phyloP scores from a whole-genome alignment of 2,329 filamentous ascomycete species.

The Cladosporium halotolerans region DNA sequence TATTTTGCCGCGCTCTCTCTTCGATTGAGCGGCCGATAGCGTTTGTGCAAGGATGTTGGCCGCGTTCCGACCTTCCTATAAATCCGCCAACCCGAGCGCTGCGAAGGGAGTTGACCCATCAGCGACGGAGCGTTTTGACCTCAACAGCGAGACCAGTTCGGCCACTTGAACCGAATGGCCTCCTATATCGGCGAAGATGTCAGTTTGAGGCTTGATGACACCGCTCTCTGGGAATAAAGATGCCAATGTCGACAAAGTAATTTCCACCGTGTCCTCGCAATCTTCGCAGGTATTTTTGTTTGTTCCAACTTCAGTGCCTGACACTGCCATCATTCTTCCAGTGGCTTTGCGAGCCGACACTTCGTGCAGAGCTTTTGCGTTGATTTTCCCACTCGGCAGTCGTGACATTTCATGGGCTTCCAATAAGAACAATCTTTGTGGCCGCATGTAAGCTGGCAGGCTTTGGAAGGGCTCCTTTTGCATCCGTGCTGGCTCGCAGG shows the following conservation, averaged over 20 bases:
- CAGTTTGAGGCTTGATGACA: conserved; percentile 39
- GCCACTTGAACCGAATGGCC: conserved; percentile 68
- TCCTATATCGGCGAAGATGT: conserved; percentile 68
- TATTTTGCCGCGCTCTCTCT: no score
- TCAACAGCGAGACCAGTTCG: conserved; percentile 19
- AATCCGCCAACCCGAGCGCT: conserved; percentile 22
- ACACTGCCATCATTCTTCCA: conserved; percentile 2
- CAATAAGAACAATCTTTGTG: conserved; percentile 20
- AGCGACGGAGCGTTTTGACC: conserved; percentile 9
- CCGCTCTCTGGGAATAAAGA: conserved; percentile 40
- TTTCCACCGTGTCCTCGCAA: conserved; percentile 10
- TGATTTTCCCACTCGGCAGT: conserved; percentile 23
- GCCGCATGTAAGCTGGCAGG: conserved; percentile 22
- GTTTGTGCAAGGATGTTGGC: conserved; percentile 11
- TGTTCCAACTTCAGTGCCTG: neutral
- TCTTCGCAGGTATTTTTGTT: neutral
- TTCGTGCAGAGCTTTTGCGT: conserved; percentile 21
- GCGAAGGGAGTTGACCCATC: conserved; percentile 17
- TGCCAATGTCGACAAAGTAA: conserved; percentile 13
- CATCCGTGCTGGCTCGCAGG: conserved; percentile 15
- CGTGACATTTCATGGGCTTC: conserved; percentile 19
- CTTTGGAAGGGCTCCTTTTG: conserved; percentile 15
- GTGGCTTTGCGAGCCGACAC: conserved; percentile 15
- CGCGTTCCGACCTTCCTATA: conserved; percentile 21
- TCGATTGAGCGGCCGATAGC: no score